Evolutionary conservation across 1,284 basidiomycete genomes (phyloP).

Genomic region (Pulveroboletus sp.): DNA sequence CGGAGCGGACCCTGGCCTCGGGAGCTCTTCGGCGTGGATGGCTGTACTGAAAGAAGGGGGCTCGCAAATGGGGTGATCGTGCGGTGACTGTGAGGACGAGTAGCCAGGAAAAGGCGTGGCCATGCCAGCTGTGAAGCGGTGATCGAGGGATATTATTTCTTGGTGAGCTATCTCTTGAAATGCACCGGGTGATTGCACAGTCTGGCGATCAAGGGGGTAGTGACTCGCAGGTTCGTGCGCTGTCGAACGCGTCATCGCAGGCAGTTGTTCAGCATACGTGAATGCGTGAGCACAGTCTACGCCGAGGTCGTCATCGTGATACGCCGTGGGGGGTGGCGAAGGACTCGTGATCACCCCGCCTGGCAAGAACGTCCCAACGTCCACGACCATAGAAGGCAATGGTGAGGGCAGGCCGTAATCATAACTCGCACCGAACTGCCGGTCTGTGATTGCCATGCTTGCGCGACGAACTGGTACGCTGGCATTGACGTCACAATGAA

Average conservation of each 20-base stretch:
- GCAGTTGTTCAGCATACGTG: constrained; percentile 19
- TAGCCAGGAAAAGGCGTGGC: constrained; percentile 37
- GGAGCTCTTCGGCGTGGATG: constrained; percentile 26
- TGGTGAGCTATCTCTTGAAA: constrained; percentile 22
- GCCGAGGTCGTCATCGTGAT: constrained; percentile 30
- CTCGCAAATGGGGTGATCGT: constrained; percentile 29
- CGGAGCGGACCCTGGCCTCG: constrained; percentile 33
- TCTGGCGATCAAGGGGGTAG: constrained; percentile 22
- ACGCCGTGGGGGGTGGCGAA: constrained; percentile 27
- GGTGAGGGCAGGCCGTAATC: constrained; percentile 17
- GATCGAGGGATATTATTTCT: constrained; percentile 29
- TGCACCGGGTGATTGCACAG: constrained; percentile 24
- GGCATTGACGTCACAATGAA: constrained; percentile 30
- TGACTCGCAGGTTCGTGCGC: constrained; percentile 15
- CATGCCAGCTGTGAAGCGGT: constrained; percentile 23
- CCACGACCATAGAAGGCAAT: constrained; percentile 20
- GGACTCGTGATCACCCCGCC: constrained; percentile 23
- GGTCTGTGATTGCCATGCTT: constrained; percentile 21
- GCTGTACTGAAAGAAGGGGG: constrained; percentile 29
- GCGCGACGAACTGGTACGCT: constrained; percentile 17
- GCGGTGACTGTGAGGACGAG: constrained; percentile 36
- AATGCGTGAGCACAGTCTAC: constrained; percentile 20
- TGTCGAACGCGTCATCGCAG: constrained; percentile 20
- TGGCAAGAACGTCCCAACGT: constrained; percentile 18
- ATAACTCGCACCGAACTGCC: constrained; percentile 9